These are phyloP conservation scores for Ailanthus altissimus DNA, from an alignment of 345 rosid genomes.

Conservation along the genomic window DNA sequence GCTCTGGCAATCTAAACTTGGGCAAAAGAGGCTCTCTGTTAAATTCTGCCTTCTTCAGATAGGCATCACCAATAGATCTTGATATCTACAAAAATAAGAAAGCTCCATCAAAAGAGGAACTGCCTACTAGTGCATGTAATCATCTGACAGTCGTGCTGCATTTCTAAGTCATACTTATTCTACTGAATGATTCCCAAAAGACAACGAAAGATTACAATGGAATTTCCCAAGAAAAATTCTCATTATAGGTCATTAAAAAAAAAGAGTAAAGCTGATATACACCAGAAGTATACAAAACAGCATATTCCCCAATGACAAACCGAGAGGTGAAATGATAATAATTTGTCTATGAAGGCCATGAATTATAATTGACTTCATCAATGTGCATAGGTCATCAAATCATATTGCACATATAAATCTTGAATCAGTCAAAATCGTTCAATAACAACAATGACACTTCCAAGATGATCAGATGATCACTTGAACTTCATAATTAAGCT, in stretches of 20 bases:
- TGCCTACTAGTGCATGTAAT: background rate
- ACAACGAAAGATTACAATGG: background rate
- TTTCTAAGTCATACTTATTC: background rate
- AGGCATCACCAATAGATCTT: conserved; percentile 96
- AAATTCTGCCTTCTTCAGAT: conserved; percentile 84
- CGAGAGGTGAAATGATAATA: background rate
- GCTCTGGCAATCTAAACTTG: conserved; percentile 72
- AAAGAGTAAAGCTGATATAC: background rate
- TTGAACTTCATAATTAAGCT: background rate
- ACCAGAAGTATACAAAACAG: background rate
- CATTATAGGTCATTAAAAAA: background rate
- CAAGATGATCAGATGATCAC: conserved; percentile 1
- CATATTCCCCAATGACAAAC: background rate
- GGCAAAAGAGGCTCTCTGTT: conserved; percentile 80
- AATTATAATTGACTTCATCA: conserved; percentile 3
- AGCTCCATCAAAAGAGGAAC: conserved; percentile 15
- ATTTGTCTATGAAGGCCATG: background rate
- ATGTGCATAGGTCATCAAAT: background rate
- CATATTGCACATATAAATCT: background rate
- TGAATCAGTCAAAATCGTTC: background rate
- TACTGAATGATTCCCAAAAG: background rate
- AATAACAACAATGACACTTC: background rate
- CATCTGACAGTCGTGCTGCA: background rate
- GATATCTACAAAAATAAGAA: conserved; percentile 56
- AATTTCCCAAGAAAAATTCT: background rate